phyloP scores from a whole-genome alignment of 129 eudicot species.

The Artemisia argyi region DNA sequence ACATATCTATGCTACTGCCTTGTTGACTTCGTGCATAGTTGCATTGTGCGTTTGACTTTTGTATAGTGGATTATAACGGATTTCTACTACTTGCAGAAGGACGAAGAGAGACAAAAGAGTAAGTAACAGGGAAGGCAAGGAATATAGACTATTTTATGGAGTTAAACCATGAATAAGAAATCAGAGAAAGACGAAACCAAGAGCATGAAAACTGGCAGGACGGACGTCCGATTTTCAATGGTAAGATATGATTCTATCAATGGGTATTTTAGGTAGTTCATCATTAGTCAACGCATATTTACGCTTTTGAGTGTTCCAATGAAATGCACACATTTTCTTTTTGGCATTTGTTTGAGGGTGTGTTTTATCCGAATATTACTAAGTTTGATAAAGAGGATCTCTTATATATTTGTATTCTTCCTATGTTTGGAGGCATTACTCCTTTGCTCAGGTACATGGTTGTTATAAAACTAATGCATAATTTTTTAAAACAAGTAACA shows the following conservation, averaged over 20 bases:
- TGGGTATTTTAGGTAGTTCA: background rate
- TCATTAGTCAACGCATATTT: background rate
- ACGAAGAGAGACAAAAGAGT: conserved; percentile 87
- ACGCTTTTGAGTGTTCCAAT: conserved; percentile 30
- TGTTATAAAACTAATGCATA: no score
- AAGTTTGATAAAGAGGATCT: conserved; percentile 47
- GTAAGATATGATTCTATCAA: conserved; percentile 41
- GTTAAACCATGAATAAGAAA: conserved; percentile 86
- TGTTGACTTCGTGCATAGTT: conserved; percentile 5
- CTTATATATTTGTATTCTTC: conserved; percentile 46
- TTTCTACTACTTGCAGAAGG: conserved; percentile 39
- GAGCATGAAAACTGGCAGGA: conserved; percentile 88
- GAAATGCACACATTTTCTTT: no score
- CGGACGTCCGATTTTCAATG: conserved; percentile 54
- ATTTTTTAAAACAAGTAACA: no score
- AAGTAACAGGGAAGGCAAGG: conserved; percentile 76
- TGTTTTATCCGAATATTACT: conserved; percentile 88
- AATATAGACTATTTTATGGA: conserved; percentile 94
- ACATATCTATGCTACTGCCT: conserved; percentile 12
- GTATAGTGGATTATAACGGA: conserved; percentile 1
- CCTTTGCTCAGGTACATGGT: conserved; percentile 85
- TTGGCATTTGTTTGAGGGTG: conserved; percentile 50
- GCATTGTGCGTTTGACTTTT: conserved; percentile 1
- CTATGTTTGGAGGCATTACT: conserved; percentile 94
- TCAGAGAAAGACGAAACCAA: conserved; percentile 91